Base-by-base conservation (phyloP, 2,329 filamentous ascomycete species). In the Plectosphaerella sp. region DNA sequence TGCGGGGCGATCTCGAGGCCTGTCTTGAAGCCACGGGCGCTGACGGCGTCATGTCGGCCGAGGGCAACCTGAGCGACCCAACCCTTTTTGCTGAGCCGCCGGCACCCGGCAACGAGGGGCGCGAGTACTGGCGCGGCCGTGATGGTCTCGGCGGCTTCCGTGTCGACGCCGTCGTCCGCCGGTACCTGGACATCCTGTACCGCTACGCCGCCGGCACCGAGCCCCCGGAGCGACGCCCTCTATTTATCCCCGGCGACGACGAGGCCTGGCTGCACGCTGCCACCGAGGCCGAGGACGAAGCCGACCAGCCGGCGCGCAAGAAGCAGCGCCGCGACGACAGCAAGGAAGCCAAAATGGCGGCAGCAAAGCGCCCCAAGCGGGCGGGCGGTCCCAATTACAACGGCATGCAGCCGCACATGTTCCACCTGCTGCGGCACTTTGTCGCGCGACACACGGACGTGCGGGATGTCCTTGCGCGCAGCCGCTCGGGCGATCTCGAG, bases 41-140 rank as follows among this genome's bases (percentile, higher is more conserved):
- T 2, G 94, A 99, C 67, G 94, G 82, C 16, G 84, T 99, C 49
- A 97, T 99, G 94, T 93, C 88, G 59, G 94, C 94, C 5, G 94
- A 99, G 70, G 94, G 91, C 0, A 96, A 97, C 65, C 78, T 99
- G 1, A 93, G 91, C 63, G 91, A 99, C 64, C 94, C 94, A 0
- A 85, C 84, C 2, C 87, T 99, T 43, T 99, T 99, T 64, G 84
- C 87, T 14, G 71, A 76, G 33, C 77, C 84, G 15, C 91, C 91
- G 0, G 66, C 80, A 0, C 62, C 74, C 0, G 88, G 85, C 0
- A 68, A 84, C 46, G 84, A 89, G 66, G 84, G 83, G 0, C 78
- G 87, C 54, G 91, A 95, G 62, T 97, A 94, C 69, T 97, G 93
- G 92, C 78, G 88, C 35, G 90, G 89, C 1, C 78, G 73, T 49